Base-by-base conservation (phyloP, 2,329 filamentous ascomycete species). In the Septoria linicola region DNA sequence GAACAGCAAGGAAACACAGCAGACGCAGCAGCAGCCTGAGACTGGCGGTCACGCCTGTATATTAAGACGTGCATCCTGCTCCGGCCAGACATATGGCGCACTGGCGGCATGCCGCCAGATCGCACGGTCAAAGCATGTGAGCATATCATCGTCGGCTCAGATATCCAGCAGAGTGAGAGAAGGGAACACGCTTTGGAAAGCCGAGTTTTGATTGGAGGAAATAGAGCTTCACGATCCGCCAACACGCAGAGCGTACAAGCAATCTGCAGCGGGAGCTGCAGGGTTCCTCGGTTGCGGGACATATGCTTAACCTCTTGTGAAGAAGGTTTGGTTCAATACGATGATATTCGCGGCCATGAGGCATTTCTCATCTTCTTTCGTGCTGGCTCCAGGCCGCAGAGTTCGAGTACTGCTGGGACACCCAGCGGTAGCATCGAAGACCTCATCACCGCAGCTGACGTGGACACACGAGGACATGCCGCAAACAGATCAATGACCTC, bases 91-190 rank as follows among this genome's bases (percentile, higher is more conserved):
- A 31, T 16, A 42, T 14, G 19, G 16, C 40, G 23, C 39, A 17
- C 39, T 4, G 39, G 40, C 23, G 23, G 19, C 42, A 45, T 37
- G 42, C 31, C 19, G 31, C 32, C 42, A 45, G 16, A 45, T 21
- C 42, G 34, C 17, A 37, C 19, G 32, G 23, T 16, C n/a, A 17
- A 45, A 45, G 42, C 30, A 45, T 45, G 31, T 45, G 31, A 35
- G 30, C 41, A n/a, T 44, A 34, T 20, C 17, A 19, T 32, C 27
- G 5, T 34, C 31, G 31, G 31, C 16, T 30, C 11, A 16, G 32
- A 23, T 21, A 17, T 20, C 30, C 25, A 35, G 41, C 41, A 32
- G 39, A 14, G 20, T 16, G 23, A 27, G 20, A n/a, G 40, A 27
- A 23, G 17, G 11, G 11, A 20, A n/a, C 41, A 44, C 41, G 41